Evolutionary conservation across 495 filamentous ascomycete species (phyloP).

Genomic region (Podospora conica): DNA sequence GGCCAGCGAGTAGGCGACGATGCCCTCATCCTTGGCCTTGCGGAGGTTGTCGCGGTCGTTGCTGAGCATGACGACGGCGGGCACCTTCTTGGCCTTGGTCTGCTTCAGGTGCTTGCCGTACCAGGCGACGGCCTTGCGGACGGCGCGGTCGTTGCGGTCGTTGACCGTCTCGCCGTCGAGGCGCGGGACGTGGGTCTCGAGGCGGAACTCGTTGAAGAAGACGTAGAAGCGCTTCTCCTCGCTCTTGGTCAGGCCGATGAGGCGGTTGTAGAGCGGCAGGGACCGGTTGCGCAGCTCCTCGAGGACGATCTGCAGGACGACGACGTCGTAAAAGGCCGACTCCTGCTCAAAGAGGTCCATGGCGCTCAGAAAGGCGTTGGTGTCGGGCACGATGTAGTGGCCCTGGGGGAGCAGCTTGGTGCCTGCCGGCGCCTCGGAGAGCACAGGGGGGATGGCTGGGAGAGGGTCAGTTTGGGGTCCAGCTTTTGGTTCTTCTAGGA

Average conservation of each 20-base stretch:
- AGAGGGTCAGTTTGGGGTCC: conserved; percentile 19
- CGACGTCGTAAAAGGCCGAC: conserved; percentile 87
- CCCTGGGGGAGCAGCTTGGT: conserved; percentile 75
- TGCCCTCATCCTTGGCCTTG: conserved; percentile 71
- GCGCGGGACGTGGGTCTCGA: conserved; percentile 79
- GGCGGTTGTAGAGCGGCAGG: conserved; percentile 87
- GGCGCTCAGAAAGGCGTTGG: conserved; percentile 89
- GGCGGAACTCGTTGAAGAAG: conserved; percentile 97
- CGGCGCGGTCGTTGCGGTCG: conserved; percentile 90
- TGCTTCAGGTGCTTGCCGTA: conserved; percentile 73
- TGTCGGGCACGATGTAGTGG: conserved; percentile 94
- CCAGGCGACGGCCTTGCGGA: conserved; percentile 81
- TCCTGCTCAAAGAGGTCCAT: conserved; percentile 95
- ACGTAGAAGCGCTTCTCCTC: conserved; percentile 96
- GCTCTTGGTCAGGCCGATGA: conserved; percentile 82
- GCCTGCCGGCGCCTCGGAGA: conserved; percentile 79
- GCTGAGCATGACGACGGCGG: conserved; percentile 84
- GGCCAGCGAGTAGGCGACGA: conserved; percentile 58
- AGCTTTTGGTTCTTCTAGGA: background rate
- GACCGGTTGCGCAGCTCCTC: conserved; percentile 94
- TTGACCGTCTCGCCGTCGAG: conserved; percentile 82
- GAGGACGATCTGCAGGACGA: conserved; percentile 90
- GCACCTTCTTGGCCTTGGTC: conserved; percentile 54
- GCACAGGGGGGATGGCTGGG: conserved; percentile 70
- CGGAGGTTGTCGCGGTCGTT: conserved; percentile 83